Evolutionary conservation across 306 rosid genomes (phyloP), one percentile per base, ranked within the genome.

Genomic region (Ceratonia siliqua): DNA sequence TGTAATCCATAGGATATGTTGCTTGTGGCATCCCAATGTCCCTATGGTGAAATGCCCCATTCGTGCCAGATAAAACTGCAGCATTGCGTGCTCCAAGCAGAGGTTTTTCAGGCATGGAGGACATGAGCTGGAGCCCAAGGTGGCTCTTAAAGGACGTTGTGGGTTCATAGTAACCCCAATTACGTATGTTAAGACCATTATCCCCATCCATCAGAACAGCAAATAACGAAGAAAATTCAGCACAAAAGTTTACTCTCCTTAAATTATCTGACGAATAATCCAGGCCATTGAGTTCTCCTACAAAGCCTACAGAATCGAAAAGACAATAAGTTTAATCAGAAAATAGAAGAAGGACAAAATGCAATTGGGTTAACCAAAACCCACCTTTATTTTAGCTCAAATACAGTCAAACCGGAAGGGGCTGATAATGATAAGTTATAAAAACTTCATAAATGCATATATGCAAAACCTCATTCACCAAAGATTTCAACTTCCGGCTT

Each of bases 91-190:
- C 93, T 41, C 93, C 88, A 6, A 89, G 63, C 58, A 85, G 57
- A 36, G 92, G 83, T 59, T 90, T 90, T 30, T 94, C 96, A 1
- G 89, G 89, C 88, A 94, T 86, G 41, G 93, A 78, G 0, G 99
- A 83, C 96, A 94, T 92, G 79, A 94, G 95, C 83, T 88, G 96
- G 66, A 94, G 88, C 52, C 99, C 95, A 35, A 92, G 87, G 62
- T 92, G 96, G 41, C 85, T 87, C 83, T 92, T 91, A 58, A 79
- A 85, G 25, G 97, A 79, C 0, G 86, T 18, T 0, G 86, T 67
- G 2, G 97, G 92, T 79, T 91, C 99, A 83, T 92, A 91, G 88
- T 88, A 94, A 75, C 96, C 96, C 99, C 99, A 94, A 61, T 92
- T 90, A 64, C 92, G 91, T 74, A 90, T 94, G 83, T 90, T 87